Evolutionary conservation across 352 stramenopile genomes (phyloP).

Genomic region (Phytophthora meadii): DNA sequence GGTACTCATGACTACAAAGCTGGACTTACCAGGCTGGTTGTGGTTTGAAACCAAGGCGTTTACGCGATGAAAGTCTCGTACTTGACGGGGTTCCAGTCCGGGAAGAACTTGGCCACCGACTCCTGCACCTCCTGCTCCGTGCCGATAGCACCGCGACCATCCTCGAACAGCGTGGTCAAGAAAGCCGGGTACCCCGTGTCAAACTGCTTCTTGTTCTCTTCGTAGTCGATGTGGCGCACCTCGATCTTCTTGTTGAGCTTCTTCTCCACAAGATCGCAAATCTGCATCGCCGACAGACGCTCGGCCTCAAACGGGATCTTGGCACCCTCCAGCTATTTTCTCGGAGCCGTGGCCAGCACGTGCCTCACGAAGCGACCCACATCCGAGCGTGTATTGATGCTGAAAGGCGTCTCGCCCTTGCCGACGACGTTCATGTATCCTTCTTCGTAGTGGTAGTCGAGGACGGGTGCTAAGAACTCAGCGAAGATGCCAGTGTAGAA

Average conservation of each 20-base stretch:
- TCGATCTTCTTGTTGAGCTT: constrained; percentile 39
- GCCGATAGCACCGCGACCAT: constrained; percentile 20
- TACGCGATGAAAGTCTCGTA: constrained; percentile 29
- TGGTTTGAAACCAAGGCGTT: neutral
- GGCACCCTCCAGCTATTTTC: constrained; percentile 15
- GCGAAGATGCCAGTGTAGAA: constrained; percentile 28
- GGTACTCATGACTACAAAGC: no score
- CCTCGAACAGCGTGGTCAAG: constrained; percentile 23
- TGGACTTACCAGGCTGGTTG: no score
- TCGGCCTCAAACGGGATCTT: constrained; percentile 23
- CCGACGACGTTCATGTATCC: constrained; percentile 21
- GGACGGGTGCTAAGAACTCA: constrained; percentile 10
- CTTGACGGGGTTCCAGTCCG: constrained; percentile 27
- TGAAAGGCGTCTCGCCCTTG: constrained; percentile 20
- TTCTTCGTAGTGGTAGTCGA: constrained; percentile 31
- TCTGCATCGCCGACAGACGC: constrained; percentile 22
- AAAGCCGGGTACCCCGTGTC: constrained; percentile 20
- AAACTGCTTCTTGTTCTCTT: constrained; percentile 33
- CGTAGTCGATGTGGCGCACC: constrained; percentile 16
- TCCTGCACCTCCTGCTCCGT: constrained; percentile 20
- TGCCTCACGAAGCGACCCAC: constrained; percentile 33
- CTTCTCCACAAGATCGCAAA: constrained; percentile 25
- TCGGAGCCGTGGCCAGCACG: constrained; percentile 8
- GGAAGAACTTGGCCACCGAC: constrained; percentile 28
- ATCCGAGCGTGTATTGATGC: constrained; percentile 18